Percentiles rank a stretch among this genome's conserved stretches.
Evolutionary conservation across 2,329 filamentous ascomycete genomes (phyloP).

Genomic region (Fusarium coffeatum): DNA sequence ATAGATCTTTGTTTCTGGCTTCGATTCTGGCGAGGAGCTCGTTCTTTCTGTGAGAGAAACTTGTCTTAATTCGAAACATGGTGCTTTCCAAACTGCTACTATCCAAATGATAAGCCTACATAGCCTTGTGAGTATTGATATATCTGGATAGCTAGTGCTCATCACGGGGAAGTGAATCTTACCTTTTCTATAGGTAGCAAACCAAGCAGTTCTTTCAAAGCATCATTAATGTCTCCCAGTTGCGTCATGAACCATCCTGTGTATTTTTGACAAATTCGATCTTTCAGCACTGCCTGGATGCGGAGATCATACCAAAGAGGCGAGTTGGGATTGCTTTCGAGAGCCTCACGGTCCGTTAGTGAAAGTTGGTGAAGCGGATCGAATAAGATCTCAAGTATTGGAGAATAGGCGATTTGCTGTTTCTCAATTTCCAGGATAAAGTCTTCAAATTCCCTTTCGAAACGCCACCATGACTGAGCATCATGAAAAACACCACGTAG

Average conservation of each 20-base stretch:
- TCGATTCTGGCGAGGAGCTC: not conserved
- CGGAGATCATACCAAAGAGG: not conserved
- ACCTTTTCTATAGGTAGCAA: not conserved
- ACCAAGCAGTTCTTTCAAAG: not conserved
- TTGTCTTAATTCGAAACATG: not conserved
- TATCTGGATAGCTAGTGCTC: too few relatives aligned
- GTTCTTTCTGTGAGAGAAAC: not conserved
- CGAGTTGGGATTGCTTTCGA: accelerated
- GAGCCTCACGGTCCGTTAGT: accelerated
- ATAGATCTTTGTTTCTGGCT: not conserved
- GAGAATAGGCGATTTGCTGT: not conserved
- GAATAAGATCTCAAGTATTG: not conserved
- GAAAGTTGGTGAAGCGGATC: not conserved
- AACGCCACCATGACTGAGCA: not conserved
- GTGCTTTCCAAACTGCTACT: not conserved
- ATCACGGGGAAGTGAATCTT: accelerated
- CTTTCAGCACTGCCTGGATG: not conserved
- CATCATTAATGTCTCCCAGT: not conserved
- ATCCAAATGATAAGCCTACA: not conserved
- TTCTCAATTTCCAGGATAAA: not conserved
- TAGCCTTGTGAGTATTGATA: not conserved
- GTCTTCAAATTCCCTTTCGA: not conserved
- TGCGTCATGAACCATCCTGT: not conserved
- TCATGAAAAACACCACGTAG: not conserved
- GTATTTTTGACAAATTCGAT: not conserved